phyloP scores from a whole-genome alignment of 2,329 filamentous ascomycete species.

The Colletotrichum aenigma region DNA sequence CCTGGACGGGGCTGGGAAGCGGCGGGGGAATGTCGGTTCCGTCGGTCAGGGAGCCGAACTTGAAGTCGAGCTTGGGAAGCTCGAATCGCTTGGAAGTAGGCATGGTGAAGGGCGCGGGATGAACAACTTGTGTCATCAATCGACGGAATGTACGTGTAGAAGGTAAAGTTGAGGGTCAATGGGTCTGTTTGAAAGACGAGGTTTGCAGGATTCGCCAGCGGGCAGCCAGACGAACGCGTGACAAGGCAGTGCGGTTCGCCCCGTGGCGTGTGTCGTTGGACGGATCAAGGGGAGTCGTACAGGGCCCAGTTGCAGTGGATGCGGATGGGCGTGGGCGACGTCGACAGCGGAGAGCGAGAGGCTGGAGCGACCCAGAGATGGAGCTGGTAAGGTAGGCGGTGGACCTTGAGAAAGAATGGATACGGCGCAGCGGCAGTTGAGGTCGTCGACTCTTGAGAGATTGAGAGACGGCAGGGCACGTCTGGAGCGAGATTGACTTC shows the following conservation, averaged over 20 bases:
- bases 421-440: neutral
- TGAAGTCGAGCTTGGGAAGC: constrained; percentile 62
- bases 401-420: neutral
- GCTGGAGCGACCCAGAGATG: neutral
- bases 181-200: neutral
- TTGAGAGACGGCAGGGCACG: neutral
- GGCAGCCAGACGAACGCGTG: constrained; percentile 14
- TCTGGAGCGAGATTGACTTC: constrained; percentile 7
- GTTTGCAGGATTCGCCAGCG: constrained; percentile 14
- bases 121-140: constrained; percentile 10
- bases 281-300: neutral
- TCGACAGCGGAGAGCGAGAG: neutral
- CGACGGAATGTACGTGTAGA: neutral
- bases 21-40: constrained; percentile 66
- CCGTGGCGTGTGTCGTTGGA: constrained; percentile 18
- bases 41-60: constrained; percentile 63
- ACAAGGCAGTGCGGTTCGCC: constrained; percentile 17
- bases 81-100: constrained; percentile 48
- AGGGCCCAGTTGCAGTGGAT: neutral
- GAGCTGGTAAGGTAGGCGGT: neutral
- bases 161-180: neutral
- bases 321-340: neutral
- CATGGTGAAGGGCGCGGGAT: constrained; percentile 1
- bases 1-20: constrained; percentile 56
- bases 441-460: neutral